Evolutionary conservation across 2,329 filamentous ascomycete genomes (phyloP), one percentile per base, ranked within the genome.

Genomic region (Aspergillus novofumigatus): DNA sequence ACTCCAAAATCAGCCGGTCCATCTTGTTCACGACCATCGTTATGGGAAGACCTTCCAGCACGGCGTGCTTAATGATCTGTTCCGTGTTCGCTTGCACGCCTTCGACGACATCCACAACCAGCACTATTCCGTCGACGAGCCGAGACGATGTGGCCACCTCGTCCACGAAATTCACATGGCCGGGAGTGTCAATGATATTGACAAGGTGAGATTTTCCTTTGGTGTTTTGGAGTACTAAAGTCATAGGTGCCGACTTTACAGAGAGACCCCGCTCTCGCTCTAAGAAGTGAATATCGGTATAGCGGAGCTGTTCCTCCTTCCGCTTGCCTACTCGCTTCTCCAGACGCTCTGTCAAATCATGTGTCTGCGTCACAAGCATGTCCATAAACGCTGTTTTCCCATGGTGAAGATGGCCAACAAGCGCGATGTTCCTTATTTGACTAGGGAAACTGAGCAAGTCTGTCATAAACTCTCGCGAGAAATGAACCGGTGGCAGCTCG

Each of bases 61-160:
- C 89, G 2, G 92, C 92, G 74, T 99, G 91, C 77, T 91, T 96
- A 77, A 99, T 97, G 67, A 96, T 92, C 72, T 97, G 90, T 76
- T 99, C 93, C 0, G 94, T 96, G 73, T 96, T 96, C 67, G 94
- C 84, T 77, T 97, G 94, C n/a, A 99, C 92, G n/a, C 94, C 94
- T 74, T 99, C 94, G 1, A 99, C 91, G 23, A 97, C 91, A 72
- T 99, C 94, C 17, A 99, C 92, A 14, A 99, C 88, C 51, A 99
- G 78, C 53, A 95, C 93, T 25, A 97, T 86, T 58, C 94, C 94
- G 71, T 99, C 94, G 3, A 90, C 92, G 52, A 99, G 77, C 45
- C 94, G 86, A 67, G 96, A 80, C 0, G 92, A 89, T 4, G 92
- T 87, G 8, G 94, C 94, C 41, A 99, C 91, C 75, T 99, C 94